phyloP scores from a whole-genome alignment of 2,329 filamentous ascomycete species.

The Pseudocercospora ulei region DNA sequence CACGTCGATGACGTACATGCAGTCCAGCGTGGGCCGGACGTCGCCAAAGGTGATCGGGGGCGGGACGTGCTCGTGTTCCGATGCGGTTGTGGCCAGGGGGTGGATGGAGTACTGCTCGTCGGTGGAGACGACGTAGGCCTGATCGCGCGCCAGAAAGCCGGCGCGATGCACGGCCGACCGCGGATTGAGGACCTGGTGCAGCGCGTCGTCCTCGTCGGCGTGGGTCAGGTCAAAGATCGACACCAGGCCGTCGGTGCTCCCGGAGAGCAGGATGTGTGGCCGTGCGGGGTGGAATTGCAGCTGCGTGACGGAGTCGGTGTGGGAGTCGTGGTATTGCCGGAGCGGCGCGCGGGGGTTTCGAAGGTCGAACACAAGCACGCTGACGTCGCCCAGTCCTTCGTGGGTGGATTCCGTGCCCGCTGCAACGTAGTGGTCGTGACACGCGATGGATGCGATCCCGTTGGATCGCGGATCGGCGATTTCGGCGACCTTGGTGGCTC shows the following conservation, averaged over 20 bases:
- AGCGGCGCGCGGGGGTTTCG: conserved; percentile 35
- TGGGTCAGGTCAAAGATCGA: conserved; percentile 65
- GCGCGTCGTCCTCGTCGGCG: conserved; percentile 64
- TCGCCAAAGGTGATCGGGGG: conserved; percentile 56
- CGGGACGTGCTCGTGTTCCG: conserved; percentile 45
- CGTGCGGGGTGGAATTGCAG: conserved; percentile 41
- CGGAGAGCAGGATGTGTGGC: conserved; percentile 57
- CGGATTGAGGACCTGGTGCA: conserved; percentile 70
- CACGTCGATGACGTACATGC: conserved; percentile 65
- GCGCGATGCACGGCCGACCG: conserved; percentile 64
- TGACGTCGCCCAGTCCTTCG: conserved; percentile 36
- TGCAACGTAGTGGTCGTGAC: conserved; percentile 53
- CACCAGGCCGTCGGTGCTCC: conserved; percentile 69
- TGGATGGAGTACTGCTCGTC: conserved; percentile 71
- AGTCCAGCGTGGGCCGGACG: conserved; percentile 53
- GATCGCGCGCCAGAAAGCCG: conserved; percentile 55
- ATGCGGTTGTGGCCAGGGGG: conserved; percentile 54
- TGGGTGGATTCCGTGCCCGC: conserved; percentile 56
- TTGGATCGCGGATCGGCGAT: conserved; percentile 40
- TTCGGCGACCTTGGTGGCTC: conserved; percentile 20
- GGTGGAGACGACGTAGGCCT: conserved; percentile 64
- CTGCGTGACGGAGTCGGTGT: conserved; percentile 53
- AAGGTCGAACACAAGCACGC: conserved; percentile 36
- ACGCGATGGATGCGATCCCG: conserved; percentile 56
- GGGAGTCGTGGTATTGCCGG: conserved; percentile 40